Conservation (phyloP, 139 green algal genomes). For the Picochlorum sp. region DNA sequence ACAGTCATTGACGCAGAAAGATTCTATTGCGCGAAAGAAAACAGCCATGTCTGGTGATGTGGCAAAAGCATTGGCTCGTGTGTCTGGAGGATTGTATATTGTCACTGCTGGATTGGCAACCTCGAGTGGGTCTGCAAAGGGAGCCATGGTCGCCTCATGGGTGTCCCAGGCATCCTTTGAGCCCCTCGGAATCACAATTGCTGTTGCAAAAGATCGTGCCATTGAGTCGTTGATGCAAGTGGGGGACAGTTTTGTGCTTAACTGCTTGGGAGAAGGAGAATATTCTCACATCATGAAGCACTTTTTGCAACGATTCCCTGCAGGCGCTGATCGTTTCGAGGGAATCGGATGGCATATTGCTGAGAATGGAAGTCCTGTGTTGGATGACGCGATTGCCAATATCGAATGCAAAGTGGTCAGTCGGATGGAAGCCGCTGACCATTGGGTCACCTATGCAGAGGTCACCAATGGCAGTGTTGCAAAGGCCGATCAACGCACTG, state of each 20-base stretch:
- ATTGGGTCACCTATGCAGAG: constrained; percentile 92
- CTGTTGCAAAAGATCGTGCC: constrained; percentile 94
- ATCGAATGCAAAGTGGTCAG: constrained; percentile 79
- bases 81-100: constrained; percentile 85
- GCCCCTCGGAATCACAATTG: constrained; percentile 89
- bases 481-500: constrained; percentile 62
- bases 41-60: constrained; percentile 65
- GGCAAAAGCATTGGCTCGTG: constrained; percentile 73
- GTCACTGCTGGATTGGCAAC: constrained; percentile 70
- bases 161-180: constrained; percentile 90
- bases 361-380: constrained; percentile 43
- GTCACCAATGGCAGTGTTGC: constrained; percentile 65
- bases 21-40: constrained; percentile 64
- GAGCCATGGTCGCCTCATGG: constrained; percentile 65
- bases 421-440: constrained; percentile 89
- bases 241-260: constrained; percentile 91
- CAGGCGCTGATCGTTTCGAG: constrained; percentile 88
- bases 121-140: constrained; percentile 46
- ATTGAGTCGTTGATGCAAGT: constrained; percentile 99
- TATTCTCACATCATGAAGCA: constrained; percentile 77
- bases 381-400: constrained; percentile 64
- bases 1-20: constrained; percentile 73
- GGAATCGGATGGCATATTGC: constrained; percentile 34
- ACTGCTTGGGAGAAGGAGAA: constrained; percentile 77
- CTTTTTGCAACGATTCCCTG: constrained; percentile 84